Base-by-base conservation (phyloP, 352 stramenopile genomes). In the Pythium sukuiense region DNA sequence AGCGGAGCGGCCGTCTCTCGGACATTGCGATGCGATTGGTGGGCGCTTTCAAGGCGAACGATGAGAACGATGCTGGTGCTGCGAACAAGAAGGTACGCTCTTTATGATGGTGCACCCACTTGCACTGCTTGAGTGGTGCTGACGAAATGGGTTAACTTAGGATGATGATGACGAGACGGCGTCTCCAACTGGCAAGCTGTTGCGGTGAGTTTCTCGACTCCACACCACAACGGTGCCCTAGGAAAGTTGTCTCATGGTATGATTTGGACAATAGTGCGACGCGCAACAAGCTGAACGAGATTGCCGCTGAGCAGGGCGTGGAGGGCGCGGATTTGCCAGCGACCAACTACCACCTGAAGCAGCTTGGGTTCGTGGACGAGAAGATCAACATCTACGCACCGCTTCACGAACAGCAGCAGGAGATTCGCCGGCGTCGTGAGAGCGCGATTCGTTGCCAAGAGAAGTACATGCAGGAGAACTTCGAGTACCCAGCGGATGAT, bases 341-440 rank as follows among this genome's bases (percentile, higher is more conserved):
- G 20, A 91, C 85, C 18, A 90, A 88, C 65, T 93, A 90, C 67
- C 85, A 93, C 59, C 63, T 90, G 12, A 92, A 92, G 70, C 83
- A 92, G 46, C 52, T 93, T n/a, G 83, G 85, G 18, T 69, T 92
- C 2, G 70, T 56, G 32, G 71, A 87, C 49, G 74, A 92, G 43
- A 89, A 90, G 70, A 79, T 93, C 61, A 85, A 93, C 64, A 93
- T 93, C 43, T 93, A 93, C 54, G 81, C 81, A 5, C 80, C 85
- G 1, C 48, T 88, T 18, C 71, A 81, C 7, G 79, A 87, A 53
- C 83, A 93, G 70, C 69, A 92, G 68, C 54, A 80, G 29, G 80
- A 90, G 61, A 74, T 92, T 27, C 80, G 82, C 13, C 81, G 79
- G 20, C 69, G 86, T 33, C 80, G 84, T 20, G 80, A 89, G 32